A percentile compares a stretch with the other conserved stretches of the same genome.
Evolutionary conservation across 73 alveolate genomes (phyloP).

Genomic region (Uronychia setigera): DNA sequence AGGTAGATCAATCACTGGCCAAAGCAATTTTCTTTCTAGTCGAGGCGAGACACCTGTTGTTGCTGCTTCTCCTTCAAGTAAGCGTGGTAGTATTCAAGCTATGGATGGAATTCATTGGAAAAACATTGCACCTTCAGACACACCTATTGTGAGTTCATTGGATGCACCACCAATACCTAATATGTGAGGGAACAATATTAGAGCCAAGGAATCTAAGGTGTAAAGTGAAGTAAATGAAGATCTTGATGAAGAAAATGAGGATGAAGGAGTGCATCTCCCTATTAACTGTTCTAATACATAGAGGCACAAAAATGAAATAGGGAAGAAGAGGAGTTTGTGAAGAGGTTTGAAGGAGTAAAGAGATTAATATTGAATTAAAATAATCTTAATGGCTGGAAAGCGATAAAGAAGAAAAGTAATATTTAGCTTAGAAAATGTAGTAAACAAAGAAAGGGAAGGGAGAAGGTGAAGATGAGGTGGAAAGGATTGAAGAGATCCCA

Average conservation of each 20-base stretch:
- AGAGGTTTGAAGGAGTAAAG: neutral
- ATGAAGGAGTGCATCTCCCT: neutral
- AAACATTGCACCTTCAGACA: no score
- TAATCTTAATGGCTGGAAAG: neutral
- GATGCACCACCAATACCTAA: no score
- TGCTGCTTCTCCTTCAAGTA: no score
- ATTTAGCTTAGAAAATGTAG: neutral
- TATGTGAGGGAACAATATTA: no score
- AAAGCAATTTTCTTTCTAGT: no score
- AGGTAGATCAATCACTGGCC: no score
- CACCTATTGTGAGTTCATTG: no score
- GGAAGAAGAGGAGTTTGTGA: neutral
- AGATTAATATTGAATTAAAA: neutral
- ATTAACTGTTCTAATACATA: neutral
- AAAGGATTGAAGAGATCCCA: neutral
- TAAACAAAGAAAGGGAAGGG: neutral
- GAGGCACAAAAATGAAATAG: neutral
- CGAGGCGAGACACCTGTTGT: no score
- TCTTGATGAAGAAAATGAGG: neutral
- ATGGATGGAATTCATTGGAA: no score
- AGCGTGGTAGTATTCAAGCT: no score
- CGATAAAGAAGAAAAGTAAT: neutral
- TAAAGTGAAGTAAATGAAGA: neutral
- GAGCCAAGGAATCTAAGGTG: no score
- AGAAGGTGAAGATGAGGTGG: neutral